These are phyloP conservation scores for Phytophthora sp. DNA, from an alignment of 352 stramenopile species.

Conservation along the genomic window DNA sequence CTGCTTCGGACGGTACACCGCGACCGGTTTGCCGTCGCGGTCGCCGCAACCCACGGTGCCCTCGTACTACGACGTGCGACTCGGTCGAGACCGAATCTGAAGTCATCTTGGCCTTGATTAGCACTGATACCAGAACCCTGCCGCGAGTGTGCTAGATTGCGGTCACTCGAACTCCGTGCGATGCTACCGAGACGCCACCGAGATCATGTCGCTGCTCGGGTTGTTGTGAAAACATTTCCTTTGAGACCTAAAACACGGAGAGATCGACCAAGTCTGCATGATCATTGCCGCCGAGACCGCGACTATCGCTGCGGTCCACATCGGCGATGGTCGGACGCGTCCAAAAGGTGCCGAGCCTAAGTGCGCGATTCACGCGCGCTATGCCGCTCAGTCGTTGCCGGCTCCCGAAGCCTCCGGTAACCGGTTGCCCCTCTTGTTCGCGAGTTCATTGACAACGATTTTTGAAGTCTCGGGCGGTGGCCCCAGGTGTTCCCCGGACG, in stretches of 20 bases:
- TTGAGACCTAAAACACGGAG: slow-evolving; percentile 12
- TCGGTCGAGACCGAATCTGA: slow-evolving; percentile 3
- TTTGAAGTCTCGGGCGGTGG: no score
- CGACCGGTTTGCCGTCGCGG: slow-evolving; percentile 6
- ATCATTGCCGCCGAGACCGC: neutral
- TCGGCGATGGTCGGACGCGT: neutral
- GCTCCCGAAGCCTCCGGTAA: slow-evolving; percentile 1
- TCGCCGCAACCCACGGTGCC: slow-evolving; percentile 1
- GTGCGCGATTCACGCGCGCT: slow-evolving; percentile 12
- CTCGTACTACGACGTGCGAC: neutral
- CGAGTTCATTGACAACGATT: no score
- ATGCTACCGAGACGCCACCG: neutral
- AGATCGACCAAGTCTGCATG: slow-evolving; percentile 30
- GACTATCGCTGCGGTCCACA: neutral
- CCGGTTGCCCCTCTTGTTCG: neutral
- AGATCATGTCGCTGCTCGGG: neutral
- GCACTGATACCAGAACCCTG: neutral
- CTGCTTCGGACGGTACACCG: neutral
- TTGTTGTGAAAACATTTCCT: slow-evolving; percentile 30
- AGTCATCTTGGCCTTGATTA: neutral
- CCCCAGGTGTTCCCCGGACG: no score
- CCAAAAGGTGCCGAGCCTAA: slow-evolving; percentile 10
- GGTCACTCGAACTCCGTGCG: slow-evolving; percentile 2
- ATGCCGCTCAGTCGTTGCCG: slow-evolving; percentile 15
- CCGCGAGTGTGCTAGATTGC: slow-evolving; percentile 5